Percentiles rank a stretch among this genome's conserved stretches.
phyloP scores from a whole-genome alignment of 2,329 filamentous ascomycete genomes.

The Penicillium sp. region DNA sequence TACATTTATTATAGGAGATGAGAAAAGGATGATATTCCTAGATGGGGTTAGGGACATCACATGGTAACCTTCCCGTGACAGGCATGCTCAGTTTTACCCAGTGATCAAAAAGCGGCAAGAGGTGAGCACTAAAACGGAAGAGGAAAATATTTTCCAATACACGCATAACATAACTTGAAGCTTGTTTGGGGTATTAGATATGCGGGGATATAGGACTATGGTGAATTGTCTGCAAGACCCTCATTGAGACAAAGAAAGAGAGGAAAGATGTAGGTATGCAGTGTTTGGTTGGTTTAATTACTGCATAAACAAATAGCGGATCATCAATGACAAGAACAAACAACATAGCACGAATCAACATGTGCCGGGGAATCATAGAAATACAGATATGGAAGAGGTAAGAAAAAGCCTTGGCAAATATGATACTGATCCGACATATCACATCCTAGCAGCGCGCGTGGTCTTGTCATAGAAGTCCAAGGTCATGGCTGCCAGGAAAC shows the following conservation, averaged over 20 bases:
- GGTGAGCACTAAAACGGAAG: no score
- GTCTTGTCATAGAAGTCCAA: slow-evolving; percentile 82
- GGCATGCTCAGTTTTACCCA: no score
- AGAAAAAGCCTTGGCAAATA: neutral
- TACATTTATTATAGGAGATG: no score
- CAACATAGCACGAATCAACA: slow-evolving; percentile 25
- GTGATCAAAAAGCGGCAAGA: no score
- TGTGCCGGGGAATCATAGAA: slow-evolving; percentile 32
- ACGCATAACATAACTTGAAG: no score
- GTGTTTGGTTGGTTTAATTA: neutral
- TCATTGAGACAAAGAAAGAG: neutral
- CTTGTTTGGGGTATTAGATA: neutral
- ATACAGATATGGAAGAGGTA: slow-evolving; percentile 13
- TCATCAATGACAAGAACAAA: neutral
- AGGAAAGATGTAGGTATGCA: neutral
- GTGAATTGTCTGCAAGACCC: neutral
- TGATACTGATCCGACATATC: slow-evolving; percentile 8
- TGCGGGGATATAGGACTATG: neutral
- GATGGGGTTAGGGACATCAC: no score
- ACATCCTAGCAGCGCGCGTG: slow-evolving; percentile 42
- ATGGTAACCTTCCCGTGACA: no score
- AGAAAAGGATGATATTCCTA: no score
- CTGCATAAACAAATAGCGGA: neutral
- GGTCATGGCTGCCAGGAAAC: slow-evolving; percentile 86
- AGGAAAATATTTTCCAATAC: no score